Conservation (phyloP, 768 basidiomycete genomes). For the Boletus patriciae region DNA sequence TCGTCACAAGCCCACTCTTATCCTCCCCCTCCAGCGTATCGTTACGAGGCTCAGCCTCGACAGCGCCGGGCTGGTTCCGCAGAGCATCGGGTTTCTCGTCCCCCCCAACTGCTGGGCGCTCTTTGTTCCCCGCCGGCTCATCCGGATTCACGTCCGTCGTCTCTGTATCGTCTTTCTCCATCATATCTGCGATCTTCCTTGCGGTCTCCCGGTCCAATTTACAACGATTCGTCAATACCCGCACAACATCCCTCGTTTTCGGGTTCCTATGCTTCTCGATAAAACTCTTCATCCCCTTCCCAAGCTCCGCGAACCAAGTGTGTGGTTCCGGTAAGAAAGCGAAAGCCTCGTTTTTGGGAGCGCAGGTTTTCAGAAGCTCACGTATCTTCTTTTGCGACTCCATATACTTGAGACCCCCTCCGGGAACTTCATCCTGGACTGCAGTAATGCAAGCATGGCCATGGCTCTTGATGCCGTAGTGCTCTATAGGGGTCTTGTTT, state of each 20-base stretch:
- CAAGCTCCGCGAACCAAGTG: slow-evolving; percentile 19
- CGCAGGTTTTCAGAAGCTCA: slow-evolving; percentile 17
- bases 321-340: slow-evolving; percentile 17
- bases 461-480: slow-evolving; percentile 27
- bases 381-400: slow-evolving; percentile 25
- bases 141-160: neutral
- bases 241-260: slow-evolving; percentile 18
- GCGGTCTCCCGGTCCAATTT: slow-evolving; percentile 28
- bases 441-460: slow-evolving; percentile 35
- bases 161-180: slow-evolving; percentile 14
- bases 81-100: neutral
- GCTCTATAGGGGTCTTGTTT: slow-evolving; percentile 24
- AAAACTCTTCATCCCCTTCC: slow-evolving; percentile 13
- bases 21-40: no score
- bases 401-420: slow-evolving; percentile 21
- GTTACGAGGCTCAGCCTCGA: no score
- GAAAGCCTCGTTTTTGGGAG: slow-evolving; percentile 11
- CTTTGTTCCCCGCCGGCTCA: neutral
- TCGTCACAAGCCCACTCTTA: no score
- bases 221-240: slow-evolving; percentile 26
- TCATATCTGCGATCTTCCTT: slow-evolving; percentile 21
- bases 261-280: slow-evolving; percentile 15
- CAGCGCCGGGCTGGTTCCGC: neutral
- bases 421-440: slow-evolving; percentile 22
- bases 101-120: no score